These are phyloP conservation scores for Cladosporium sp. DNA, from an alignment of 2,329 filamentous ascomycete species.

Conservation along the genomic window DNA sequence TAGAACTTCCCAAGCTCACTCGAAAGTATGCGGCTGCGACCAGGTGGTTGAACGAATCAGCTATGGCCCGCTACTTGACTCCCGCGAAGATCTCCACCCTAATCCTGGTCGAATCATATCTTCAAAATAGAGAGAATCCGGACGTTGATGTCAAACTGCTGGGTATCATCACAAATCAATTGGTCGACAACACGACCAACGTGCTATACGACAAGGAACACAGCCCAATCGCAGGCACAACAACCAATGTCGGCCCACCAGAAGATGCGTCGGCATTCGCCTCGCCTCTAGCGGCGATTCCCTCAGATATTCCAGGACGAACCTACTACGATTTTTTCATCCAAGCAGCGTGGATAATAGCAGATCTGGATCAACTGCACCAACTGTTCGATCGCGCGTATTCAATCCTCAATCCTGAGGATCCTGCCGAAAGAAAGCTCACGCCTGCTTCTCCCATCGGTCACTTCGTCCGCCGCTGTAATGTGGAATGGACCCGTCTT, in stretches of 20 bases:
- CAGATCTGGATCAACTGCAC: slow-evolving; percentile 75
- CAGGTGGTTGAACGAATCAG: background rate
- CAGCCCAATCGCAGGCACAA: slow-evolving; percentile 34
- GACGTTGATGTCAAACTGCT: slow-evolving; percentile 45
- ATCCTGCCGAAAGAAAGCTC: slow-evolving; percentile 46
- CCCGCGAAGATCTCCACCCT: slow-evolving; percentile 81
- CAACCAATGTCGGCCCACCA: slow-evolving; percentile 36
- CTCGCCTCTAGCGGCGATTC: slow-evolving; percentile 5
- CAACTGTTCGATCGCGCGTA: slow-evolving; percentile 53
- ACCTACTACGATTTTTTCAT: slow-evolving; percentile 86
- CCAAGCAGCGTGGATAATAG: slow-evolving; percentile 72
- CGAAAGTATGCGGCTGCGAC: slow-evolving; percentile 14
- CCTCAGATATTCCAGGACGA: slow-evolving; percentile 57
- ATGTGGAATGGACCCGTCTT: slow-evolving; percentile 72
- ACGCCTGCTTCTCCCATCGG: slow-evolving; percentile 69
- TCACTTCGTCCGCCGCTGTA: slow-evolving; percentile 67
- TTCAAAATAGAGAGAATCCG: slow-evolving; percentile 2
- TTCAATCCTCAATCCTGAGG: slow-evolving; percentile 30
- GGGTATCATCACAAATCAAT: slow-evolving; percentile 59
- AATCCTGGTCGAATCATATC: slow-evolving; percentile 72
- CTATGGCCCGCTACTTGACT: slow-evolving; percentile 78
- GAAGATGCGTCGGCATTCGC: slow-evolving; percentile 38
- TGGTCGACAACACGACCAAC: background rate
- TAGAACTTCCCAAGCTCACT: background rate
- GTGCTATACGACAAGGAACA: background rate